Percentiles rank a stretch among this genome's conserved stretches.
Conservation (phyloP, 495 filamentous ascomycete genomes). For the Astrothelium subdiscretum region DNA sequence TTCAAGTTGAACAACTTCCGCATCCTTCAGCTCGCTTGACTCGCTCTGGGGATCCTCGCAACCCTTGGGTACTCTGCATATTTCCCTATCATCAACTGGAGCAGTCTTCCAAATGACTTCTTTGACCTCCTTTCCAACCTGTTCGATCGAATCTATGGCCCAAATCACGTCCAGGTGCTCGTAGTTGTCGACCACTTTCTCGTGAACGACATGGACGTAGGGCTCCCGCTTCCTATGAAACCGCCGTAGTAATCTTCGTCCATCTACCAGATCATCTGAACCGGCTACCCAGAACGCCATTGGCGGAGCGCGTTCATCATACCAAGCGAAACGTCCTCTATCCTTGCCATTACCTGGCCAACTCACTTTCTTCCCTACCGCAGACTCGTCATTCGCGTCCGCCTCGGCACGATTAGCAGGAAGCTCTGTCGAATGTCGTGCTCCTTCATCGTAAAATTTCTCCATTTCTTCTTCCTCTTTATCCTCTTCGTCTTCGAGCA, state of each 20-base stretch:
- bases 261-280: slow-evolving; percentile 75
- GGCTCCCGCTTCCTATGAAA: slow-evolving; percentile 75
- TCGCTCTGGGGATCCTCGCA: slow-evolving; percentile 36
- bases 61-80: slow-evolving; percentile 51
- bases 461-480: slow-evolving; percentile 32
- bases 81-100: slow-evolving; percentile 39
- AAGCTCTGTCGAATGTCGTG: slow-evolving; percentile 7
- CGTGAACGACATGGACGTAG: slow-evolving; percentile 66
- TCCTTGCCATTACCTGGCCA: slow-evolving; percentile 15
- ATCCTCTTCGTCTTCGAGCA: slow-evolving; percentile 48
- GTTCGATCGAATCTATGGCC: slow-evolving; percentile 81
- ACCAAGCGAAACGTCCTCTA: slow-evolving; percentile 53
- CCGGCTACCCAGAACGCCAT: slow-evolving; percentile 86
- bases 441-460: slow-evolving; percentile 13
- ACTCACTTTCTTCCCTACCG: slow-evolving; percentile 5
- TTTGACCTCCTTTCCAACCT: slow-evolving; percentile 70
- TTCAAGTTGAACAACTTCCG: background rate
- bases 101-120: slow-evolving; percentile 75
- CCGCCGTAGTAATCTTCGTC: slow-evolving; percentile 55
- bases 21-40: background rate
- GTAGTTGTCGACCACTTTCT: slow-evolving; percentile 77
- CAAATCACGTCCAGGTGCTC: slow-evolving; percentile 95
- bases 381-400: slow-evolving; percentile 9
- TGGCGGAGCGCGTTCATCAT: slow-evolving; percentile 64
- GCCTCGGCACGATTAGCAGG: slow-evolving; percentile 3